Evolutionary conservation across 2,329 filamentous ascomycete species (phyloP).

Genomic region (Pestalotiopsis sp.): DNA sequence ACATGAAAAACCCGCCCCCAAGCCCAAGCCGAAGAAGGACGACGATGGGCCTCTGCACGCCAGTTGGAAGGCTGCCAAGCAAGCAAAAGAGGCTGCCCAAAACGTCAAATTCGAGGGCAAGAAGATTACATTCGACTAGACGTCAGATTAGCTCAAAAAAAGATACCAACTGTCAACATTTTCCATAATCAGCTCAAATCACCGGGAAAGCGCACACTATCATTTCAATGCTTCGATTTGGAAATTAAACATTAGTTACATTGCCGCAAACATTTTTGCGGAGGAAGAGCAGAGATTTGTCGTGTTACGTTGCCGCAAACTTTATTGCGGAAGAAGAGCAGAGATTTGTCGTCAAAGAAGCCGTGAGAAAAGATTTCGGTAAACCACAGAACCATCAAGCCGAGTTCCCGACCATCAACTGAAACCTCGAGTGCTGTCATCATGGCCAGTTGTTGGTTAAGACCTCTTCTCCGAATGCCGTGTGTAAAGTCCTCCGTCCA

Average conservation of each 20-base stretch:
- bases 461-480: neutral
- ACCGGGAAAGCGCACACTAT: too few relatives aligned
- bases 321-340: too few relatives aligned
- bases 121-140: conserved; percentile 62
- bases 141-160: conserved; percentile 17
- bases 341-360: too few relatives aligned
- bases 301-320: too few relatives aligned
- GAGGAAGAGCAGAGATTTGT: too few relatives aligned
- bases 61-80: conserved; percentile 67
- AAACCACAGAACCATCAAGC: neutral
- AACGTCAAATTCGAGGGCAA: conserved; percentile 56
- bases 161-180: neutral
- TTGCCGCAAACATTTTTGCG: too few relatives aligned
- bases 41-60: conserved; percentile 60
- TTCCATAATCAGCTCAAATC: too few relatives aligned
- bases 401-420: neutral
- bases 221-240: too few relatives aligned
- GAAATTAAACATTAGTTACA: too few relatives aligned
- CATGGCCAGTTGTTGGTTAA: neutral
- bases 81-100: conserved; percentile 59
- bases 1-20: conserved; percentile 27
- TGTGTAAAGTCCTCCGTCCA: neutral
- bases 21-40: conserved; percentile 46
- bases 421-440: neutral
- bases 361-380: too few relatives aligned